These are phyloP conservation scores for Boletus edulis DNA, from an alignment of 768 basidiomycete genomes.

Conservation along the genomic window DNA sequence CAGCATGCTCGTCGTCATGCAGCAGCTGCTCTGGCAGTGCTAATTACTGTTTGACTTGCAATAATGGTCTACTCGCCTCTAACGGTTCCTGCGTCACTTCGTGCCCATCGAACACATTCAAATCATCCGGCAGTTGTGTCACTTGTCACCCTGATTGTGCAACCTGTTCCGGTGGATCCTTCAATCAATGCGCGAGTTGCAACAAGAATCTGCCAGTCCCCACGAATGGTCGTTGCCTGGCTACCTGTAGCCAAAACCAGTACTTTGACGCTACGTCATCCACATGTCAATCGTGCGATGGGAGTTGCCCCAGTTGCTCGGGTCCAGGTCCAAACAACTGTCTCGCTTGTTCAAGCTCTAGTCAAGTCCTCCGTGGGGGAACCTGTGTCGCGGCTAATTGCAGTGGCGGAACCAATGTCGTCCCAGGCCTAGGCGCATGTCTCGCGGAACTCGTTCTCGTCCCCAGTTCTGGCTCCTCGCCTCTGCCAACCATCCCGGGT, in stretches of 20 bases:
- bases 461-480: conserved; percentile 36
- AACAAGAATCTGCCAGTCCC: conserved; percentile 66
- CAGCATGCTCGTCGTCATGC: conserved; percentile 74
- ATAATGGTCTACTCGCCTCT: conserved; percentile 61
- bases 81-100: conserved; percentile 71
- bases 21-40: conserved; percentile 66
- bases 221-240: conserved; percentile 72
- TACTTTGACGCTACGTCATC: conserved; percentile 67
- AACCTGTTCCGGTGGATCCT: conserved; percentile 74
- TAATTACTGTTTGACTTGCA: conserved; percentile 73
- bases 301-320: conserved; percentile 76
- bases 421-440: conserved; percentile 74
- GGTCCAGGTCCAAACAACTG: conserved; percentile 66
- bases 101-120: conserved; percentile 73
- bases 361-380: conserved; percentile 59
- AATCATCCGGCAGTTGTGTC: conserved; percentile 62
- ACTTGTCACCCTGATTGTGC: conserved; percentile 86
- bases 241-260: conserved; percentile 70
- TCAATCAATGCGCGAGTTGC: conserved; percentile 78
- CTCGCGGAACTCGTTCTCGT: conserved; percentile 69
- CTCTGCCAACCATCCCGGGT: conserved; percentile 57
- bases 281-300: conserved; percentile 70
- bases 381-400: conserved; percentile 65
- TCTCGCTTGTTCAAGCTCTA: conserved; percentile 68
- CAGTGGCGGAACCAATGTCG: conserved; percentile 48